These are phyloP conservation scores for Zasmidium angulare DNA, from an alignment of 2,329 filamentous ascomycete species.

Conservation along the genomic window DNA sequence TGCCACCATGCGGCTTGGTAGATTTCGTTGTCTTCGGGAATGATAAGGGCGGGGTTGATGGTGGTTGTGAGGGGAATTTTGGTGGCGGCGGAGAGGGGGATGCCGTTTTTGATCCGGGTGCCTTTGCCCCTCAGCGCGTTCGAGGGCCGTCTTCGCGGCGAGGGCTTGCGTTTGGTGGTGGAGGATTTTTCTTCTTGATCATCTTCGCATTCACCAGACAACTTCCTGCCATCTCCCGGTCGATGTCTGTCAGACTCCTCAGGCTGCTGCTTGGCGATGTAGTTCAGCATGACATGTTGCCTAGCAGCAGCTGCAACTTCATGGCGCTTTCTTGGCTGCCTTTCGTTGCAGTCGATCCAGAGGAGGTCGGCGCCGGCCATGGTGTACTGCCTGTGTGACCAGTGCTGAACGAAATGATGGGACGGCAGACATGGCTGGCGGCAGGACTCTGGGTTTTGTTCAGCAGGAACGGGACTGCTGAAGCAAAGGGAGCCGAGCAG, in stretches of 20 bases:
- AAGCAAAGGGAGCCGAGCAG: not conserved
- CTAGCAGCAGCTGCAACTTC: not conserved
- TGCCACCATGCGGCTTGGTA: conserved; percentile 8
- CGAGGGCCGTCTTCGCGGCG: not conserved
- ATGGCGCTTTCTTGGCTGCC: not conserved
- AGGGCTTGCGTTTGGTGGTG: not conserved
- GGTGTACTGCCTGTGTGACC: not conserved
- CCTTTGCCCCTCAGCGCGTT: not conserved
- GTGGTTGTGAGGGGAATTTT: not conserved
- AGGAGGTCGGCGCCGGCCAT: not conserved
- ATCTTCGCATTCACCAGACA: not conserved
- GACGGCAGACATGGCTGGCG: not conserved
- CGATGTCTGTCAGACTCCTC: not conserved
- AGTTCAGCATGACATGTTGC: conserved; percentile 8
- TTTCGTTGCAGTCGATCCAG: conserved; percentile 7
- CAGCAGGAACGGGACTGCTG: not conserved
- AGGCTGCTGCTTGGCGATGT: not conserved
- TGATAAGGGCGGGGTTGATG: not conserved
- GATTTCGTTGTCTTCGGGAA: not conserved
- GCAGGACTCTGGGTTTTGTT: not conserved
- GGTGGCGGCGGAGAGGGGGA: not conserved
- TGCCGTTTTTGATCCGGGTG: not conserved
- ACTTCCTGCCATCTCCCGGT: not conserved
- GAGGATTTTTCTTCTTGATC: not conserved
- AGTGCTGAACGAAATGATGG: not conserved